Base-by-base conservation (phyloP, 2,329 filamentous ascomycete species). In the Venturiaceae sp. region DNA sequence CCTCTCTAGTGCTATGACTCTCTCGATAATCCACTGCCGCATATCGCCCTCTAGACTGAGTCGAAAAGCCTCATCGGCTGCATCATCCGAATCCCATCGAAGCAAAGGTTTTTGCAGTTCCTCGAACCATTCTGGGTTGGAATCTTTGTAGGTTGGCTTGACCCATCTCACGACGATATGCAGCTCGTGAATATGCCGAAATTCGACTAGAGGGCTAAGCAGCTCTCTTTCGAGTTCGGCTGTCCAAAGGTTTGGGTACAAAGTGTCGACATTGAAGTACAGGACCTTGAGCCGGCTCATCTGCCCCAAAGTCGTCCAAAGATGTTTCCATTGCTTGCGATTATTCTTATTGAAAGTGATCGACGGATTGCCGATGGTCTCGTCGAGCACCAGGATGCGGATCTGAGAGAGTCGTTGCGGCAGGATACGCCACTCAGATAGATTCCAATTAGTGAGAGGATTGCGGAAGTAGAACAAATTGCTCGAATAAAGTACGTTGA, bases 381-480 rank as follows among this genome's bases (percentile, higher is more conserved):
- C 55, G 28, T 57, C 55, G 5, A 57, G 39, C n/a, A 57, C 41
- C n/a, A 57, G 11, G 5, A 46, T 36, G 9, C 41, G 16, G 9
- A 57, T 37, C 19, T 57, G 41, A n/a, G 39, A 21, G 5, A 57
- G 55, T 9, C 55, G 37, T 32, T 50, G 23, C 23, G 55, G 55
- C 3, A 57, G 41, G 13, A 57, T 36, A 5, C 41, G 37, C 55
- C 55, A 57, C 16, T 21, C 13, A 21, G 55, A 57, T 21, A 57
- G 8, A 50, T 37, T 47, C 55, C 55, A 57, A 36, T 50, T 33
- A 2, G 55, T 47, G 16, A 57, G 19, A 1, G 55, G 55, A 50
- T 57, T 47, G 4, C 55, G 55, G n/a, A 57, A 57, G 41, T 57
- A 57, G 55, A 57, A 57, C 3, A 57, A 7, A 32, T 57, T 57